Evolutionary conservation across 2,329 filamentous ascomycete genomes (phyloP).

Genomic region (Mycosphaerella sp.): DNA sequence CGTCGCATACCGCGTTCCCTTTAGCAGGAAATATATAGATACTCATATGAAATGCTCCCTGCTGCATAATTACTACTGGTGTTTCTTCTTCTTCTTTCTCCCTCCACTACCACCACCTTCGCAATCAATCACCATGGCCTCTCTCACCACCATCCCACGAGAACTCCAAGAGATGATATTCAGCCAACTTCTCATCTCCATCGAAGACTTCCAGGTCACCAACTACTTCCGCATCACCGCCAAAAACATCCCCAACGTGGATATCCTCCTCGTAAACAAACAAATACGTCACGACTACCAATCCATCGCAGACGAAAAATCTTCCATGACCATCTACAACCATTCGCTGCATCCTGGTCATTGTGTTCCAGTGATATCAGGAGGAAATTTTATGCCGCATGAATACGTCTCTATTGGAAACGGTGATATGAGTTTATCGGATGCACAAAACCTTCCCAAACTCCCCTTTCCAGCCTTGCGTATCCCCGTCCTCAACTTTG

Average conservation of each 20-base stretch:
- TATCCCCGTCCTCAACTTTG: too few species aligned
- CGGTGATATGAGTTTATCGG: too few species aligned
- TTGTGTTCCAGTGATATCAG: background rate
- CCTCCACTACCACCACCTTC: background rate
- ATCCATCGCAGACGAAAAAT: background rate
- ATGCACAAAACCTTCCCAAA: too few species aligned
- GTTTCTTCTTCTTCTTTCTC: background rate
- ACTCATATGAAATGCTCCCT: background rate
- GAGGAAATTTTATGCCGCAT: background rate
- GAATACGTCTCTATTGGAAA: too few species aligned
- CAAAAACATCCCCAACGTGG: background rate
- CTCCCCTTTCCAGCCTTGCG: too few species aligned
- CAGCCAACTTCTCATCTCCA: background rate
- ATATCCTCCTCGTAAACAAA: slow-evolving; percentile 6
- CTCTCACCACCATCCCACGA: background rate
- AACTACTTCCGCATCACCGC: slow-evolving; percentile 1
- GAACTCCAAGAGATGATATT: slow-evolving; percentile 16
- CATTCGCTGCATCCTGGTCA: background rate
- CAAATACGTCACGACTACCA: slow-evolving; percentile 8
- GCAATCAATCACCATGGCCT: slow-evolving; percentile 7
- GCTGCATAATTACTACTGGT: background rate
- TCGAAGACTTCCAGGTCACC: background rate
- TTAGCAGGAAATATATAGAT: background rate
- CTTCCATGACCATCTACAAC: slow-evolving; percentile 4
- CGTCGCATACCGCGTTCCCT: background rate